Percentiles rank a stretch among this genome's conserved stretches.
phyloP scores from a whole-genome alignment of 441 rosid genomes.

The Gossypium lobatum region DNA sequence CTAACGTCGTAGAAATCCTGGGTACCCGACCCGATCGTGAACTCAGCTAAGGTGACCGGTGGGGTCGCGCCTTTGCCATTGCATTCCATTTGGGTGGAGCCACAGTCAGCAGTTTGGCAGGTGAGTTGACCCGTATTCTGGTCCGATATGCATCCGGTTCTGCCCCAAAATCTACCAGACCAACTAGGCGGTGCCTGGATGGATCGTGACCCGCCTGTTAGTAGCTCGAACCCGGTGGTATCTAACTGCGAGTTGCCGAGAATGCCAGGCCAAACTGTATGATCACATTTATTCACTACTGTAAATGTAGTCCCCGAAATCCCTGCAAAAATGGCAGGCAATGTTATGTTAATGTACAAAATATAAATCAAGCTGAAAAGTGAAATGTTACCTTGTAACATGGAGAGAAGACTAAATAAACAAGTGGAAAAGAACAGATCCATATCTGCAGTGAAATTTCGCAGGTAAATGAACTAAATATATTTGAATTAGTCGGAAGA shows the following conservation, averaged over 20 bases:
- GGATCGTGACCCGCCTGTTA: conserved; percentile 33
- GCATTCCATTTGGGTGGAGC: conserved; percentile 49
- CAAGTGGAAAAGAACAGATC: conserved; percentile 15
- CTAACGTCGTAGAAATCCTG: conserved; percentile 49
- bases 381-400: conserved; percentile 25
- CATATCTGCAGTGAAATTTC: conserved; percentile 14
- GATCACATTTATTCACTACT: conserved; percentile 41
- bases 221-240: conserved; percentile 46
- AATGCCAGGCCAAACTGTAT: conserved; percentile 58
- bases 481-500: too few species aligned
- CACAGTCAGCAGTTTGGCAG: conserved; percentile 53
- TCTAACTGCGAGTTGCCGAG: conserved; percentile 40
- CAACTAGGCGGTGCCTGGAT: conserved; percentile 43
- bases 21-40: conserved; percentile 37
- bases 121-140: conserved; percentile 33
- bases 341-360: not conserved
- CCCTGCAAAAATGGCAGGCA: conserved; percentile 21
- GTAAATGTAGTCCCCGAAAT: conserved; percentile 49
- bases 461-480: not conserved
- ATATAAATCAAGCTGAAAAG: not conserved
- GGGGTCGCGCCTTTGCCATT: conserved; percentile 47
- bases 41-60: conserved; percentile 50
- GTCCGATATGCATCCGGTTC: conserved; percentile 51
- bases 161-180: conserved; percentile 69
- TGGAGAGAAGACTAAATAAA: conserved; percentile 22